Conservation (phyloP, 192 early-diverging fungal genomes). For the Linnemannia elongata region DNA sequence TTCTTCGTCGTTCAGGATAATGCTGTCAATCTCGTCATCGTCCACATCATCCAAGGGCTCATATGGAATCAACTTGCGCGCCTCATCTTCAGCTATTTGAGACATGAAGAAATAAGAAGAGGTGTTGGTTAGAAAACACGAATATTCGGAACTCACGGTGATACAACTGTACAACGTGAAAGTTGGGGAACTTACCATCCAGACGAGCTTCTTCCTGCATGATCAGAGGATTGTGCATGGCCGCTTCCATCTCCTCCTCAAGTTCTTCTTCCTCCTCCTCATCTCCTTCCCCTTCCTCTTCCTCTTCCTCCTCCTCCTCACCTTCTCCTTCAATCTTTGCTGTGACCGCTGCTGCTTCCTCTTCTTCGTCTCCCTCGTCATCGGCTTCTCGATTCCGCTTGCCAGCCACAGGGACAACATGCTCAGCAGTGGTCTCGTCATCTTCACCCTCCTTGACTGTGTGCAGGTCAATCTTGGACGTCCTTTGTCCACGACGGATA, state of each 20-base stretch:
- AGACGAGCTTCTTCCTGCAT: conserved; percentile 48
- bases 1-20: conserved; percentile 83
- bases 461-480: conserved; percentile 22
- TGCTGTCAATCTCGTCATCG: conserved; percentile 79
- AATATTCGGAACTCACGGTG: background rate
- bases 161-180: background rate
- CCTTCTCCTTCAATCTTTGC: conserved; percentile 17
- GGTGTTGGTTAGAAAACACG: background rate
- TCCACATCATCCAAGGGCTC: conserved; percentile 72
- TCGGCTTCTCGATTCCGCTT: conserved; percentile 2
- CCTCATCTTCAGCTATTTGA: conserved; percentile 30
- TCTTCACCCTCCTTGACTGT: conserved; percentile 33
- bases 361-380: background rate
- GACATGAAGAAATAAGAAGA: background rate
- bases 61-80: conserved; percentile 41
- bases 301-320: conserved; percentile 42
- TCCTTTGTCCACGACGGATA: conserved; percentile 29
- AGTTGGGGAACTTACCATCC: conserved; percentile 34
- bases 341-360: background rate
- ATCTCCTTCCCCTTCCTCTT: conserved; percentile 37
- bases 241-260: conserved; percentile 50
- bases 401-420: background rate
- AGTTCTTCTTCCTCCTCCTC: conserved; percentile 59
- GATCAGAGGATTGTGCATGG: conserved; percentile 44
- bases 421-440: conserved; percentile 8